Base-by-base conservation (phyloP, 2,329 filamentous ascomycete genomes). In the Diaporthe citriasiana region DNA sequence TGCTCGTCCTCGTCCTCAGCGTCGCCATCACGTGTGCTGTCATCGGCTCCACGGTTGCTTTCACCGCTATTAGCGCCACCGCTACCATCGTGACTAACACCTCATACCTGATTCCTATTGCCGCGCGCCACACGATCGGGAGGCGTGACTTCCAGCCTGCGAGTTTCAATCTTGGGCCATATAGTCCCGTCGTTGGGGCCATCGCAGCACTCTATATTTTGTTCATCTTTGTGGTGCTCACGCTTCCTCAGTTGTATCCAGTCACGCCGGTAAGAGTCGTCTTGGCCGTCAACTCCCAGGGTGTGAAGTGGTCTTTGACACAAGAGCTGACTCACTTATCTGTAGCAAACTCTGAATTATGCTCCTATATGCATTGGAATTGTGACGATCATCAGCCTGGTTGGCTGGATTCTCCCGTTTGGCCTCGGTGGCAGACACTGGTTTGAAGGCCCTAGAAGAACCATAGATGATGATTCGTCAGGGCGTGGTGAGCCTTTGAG, bases 1-100 rank as follows among this genome's bases (percentile, higher is more conserved):
- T 79, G 10, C 76, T 84, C 9, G 82, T 84, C 12, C 78, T 77
- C 27, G 77, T 72, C 13, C 76, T 83, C 47, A 78, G 78, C 47
- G 76, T 83, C n/a, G 77, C 79, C 38, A 81, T 84, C 40, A 82
- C 81, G 0, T 80, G 78, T 5, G 81, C 82, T 10, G 82, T 83
- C 30, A 83, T 84, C 55, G 82, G 82, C 13, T 82, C 79, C 1
- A 74, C 77, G 0, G 83, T 84, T 3, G 83, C 83, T 1, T 83
- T 84, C 73, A 78, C 75, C 3, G 82, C 83, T 25, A 82, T 84
- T 38, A 84, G 81, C 6, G 83, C 82, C 4, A 81, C 82, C 0
- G 82, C 82, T 6, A 83, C 82, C 1, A 82, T 84, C 59, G 79
- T 81, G 9, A 83, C 82, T 1, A 85, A 84, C 56, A 78, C 83